Evolutionary conservation across 768 basidiomycete species (phyloP).

Genomic region (Podaxis mareebaensis): DNA sequence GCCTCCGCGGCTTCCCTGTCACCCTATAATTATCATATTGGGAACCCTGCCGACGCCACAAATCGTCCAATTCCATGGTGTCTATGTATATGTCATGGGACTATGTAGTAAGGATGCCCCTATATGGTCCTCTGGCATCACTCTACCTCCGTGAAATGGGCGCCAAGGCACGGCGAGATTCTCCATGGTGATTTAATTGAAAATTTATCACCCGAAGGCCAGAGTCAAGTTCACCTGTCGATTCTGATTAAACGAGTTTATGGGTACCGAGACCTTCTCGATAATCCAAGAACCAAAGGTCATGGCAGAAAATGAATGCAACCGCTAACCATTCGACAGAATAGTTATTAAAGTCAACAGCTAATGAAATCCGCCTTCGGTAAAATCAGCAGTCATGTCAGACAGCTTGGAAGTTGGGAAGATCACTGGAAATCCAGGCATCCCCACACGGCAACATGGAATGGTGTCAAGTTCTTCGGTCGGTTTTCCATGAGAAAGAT

Average conservation of each 20-base stretch:
- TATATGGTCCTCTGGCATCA: not conserved
- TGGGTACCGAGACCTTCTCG: slow-evolving; percentile 1
- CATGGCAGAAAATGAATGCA: not conserved
- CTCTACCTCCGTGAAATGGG: slow-evolving; percentile 7
- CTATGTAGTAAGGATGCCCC: not conserved
- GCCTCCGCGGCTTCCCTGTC: slow-evolving; percentile 12
- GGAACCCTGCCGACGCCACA: not conserved
- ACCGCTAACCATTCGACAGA: not conserved
- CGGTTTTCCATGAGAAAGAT: not conserved
- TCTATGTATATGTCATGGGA: not conserved
- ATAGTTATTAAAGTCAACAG: not conserved
- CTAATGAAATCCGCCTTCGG: not conserved
- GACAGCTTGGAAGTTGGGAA: not conserved
- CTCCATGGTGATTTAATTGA: slow-evolving; percentile 13
- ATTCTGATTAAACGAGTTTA: not conserved
- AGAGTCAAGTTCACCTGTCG: not conserved
- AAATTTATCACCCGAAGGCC: not conserved
- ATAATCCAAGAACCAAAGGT: not conserved
- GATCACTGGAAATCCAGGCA: not conserved
- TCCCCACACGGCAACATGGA: too few relatives aligned
- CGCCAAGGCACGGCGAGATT: not conserved
- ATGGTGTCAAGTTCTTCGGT: not conserved
- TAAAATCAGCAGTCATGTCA: not conserved
- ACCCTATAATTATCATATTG: not conserved
- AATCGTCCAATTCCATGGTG: not conserved